A percentile compares a stretch with the other conserved stretches of the same genome.
phyloP scores from a whole-genome alignment of 257 asterid species.

The Solanum sitiens region DNA sequence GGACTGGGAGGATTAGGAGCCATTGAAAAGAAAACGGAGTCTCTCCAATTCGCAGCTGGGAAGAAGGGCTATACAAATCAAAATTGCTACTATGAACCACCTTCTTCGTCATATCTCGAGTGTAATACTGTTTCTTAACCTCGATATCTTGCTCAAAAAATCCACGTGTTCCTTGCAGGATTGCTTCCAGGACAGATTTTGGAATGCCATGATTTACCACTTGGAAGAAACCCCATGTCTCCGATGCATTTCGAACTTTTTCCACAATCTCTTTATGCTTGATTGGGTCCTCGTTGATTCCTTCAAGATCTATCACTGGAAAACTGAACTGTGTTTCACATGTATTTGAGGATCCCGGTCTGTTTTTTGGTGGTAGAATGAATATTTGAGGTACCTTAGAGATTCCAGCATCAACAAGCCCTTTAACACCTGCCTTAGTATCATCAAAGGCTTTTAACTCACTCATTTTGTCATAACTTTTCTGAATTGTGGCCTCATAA shows the following conservation, averaged over 20 bases:
- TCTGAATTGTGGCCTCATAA: background rate
- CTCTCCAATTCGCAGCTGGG: slow-evolving; percentile 47
- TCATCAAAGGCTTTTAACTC: slow-evolving; percentile 46
- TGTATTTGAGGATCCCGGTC: background rate
- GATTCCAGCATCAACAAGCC: slow-evolving; percentile 42
- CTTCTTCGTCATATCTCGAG: slow-evolving; percentile 34
- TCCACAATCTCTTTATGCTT: slow-evolving; percentile 17
- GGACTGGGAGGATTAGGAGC: slow-evolving; percentile 35
- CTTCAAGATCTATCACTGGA: slow-evolving; percentile 50
- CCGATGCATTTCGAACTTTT: too few relatives aligned
- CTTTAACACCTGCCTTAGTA: slow-evolving; percentile 55
- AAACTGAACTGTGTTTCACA: slow-evolving; percentile 10
- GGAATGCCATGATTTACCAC: slow-evolving; percentile 42
- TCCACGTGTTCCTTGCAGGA: slow-evolving; percentile 37
- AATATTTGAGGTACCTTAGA: slow-evolving; percentile 36
- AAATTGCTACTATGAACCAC: slow-evolving; percentile 40
- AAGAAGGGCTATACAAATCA: slow-evolving; percentile 32
- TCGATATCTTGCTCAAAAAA: slow-evolving; percentile 49
- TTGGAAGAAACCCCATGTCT: too few relatives aligned
- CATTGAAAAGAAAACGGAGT: slow-evolving; percentile 6
- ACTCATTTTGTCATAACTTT: slow-evolving; percentile 13
- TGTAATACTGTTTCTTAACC: slow-evolving; percentile 37
- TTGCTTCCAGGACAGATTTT: slow-evolving; percentile 25
- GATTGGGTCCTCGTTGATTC: background rate
- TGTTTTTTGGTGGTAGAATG: slow-evolving; percentile 7